Conservation (phyloP, 2,329 filamentous ascomycete genomes). For the Botrytis hyacinthi region DNA sequence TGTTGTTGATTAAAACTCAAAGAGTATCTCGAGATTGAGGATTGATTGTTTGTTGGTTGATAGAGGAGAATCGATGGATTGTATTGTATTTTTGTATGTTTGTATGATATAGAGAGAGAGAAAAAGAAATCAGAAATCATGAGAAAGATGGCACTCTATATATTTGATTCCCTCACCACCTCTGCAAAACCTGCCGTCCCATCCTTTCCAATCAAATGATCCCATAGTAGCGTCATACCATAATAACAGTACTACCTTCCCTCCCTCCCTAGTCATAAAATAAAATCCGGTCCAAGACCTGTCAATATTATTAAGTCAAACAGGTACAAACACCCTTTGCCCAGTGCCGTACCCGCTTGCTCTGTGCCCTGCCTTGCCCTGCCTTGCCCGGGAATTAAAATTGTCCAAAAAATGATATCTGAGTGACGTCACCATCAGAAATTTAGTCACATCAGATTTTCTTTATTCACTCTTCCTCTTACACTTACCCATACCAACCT, state of each 20-base stretch:
- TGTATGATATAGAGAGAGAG: conserved; percentile 9
- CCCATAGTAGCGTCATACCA: conserved; percentile 12
- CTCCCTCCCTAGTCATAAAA: neutral
- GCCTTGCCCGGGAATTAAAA: conserved; percentile 1
- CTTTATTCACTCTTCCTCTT: neutral
- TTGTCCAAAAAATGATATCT: neutral
- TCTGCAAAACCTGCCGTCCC: neutral
- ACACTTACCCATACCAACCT: neutral
- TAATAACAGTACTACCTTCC: neutral
- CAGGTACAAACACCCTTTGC: neutral
- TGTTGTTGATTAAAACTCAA: neutral
- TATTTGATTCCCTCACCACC: neutral
- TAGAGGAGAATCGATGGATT: neutral
- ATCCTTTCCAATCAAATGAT: conserved; percentile 1
- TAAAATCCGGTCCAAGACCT: neutral
- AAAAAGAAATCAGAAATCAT: neutral
- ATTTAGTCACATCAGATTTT: neutral
- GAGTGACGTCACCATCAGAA: conserved; percentile 2
- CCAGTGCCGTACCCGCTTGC: neutral
- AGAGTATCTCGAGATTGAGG: neutral
- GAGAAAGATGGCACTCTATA: neutral
- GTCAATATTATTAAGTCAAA: neutral
- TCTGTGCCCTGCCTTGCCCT: neutral
- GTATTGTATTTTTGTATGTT: neutral
- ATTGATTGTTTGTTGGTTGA: neutral